phyloP scores from a whole-genome alignment of 768 basidiomycete species.

The Lentinula detonsa region DNA sequence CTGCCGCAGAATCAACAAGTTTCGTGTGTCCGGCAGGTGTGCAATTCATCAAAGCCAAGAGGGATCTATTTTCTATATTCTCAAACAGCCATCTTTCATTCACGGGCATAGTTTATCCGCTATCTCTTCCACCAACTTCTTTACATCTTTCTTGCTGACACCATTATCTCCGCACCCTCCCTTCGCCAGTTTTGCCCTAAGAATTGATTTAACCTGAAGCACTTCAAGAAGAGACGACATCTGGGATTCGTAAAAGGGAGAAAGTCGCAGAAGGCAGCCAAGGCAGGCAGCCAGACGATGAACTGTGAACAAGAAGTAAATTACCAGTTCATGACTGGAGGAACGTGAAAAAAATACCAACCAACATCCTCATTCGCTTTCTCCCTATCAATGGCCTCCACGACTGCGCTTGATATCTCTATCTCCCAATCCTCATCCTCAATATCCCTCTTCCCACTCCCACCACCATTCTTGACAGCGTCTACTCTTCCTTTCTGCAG shows the following conservation, averaged over 20 bases:
- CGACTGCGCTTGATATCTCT: slow-evolving; percentile 76
- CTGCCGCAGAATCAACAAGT: neutral
- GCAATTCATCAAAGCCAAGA: too few relatives aligned
- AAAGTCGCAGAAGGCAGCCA: slow-evolving; percentile 68
- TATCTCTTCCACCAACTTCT: slow-evolving; percentile 62
- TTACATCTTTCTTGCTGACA: slow-evolving; percentile 60
- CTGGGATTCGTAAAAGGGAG: slow-evolving; percentile 58
- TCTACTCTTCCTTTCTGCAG: slow-evolving; percentile 60
- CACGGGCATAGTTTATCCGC: slow-evolving; percentile 37
- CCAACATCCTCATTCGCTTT: slow-evolving; percentile 74
- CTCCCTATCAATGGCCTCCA: slow-evolving; percentile 74
- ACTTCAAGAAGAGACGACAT: slow-evolving; percentile 61
- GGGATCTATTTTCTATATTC: too few relatives aligned
- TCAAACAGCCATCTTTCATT: neutral
- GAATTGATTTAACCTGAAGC: slow-evolving; percentile 49
- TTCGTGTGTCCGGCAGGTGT: too few relatives aligned
- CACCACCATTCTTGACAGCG: slow-evolving; percentile 22
- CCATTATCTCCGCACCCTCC: slow-evolving; percentile 46
- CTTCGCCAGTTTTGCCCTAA: slow-evolving; percentile 52
- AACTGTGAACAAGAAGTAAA: slow-evolving; percentile 35
- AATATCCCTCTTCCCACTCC: slow-evolving; percentile 29
- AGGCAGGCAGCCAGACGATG: slow-evolving; percentile 80
- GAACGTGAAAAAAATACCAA: slow-evolving; percentile 28
- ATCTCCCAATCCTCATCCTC: slow-evolving; percentile 82
- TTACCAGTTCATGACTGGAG: neutral